Conservation (phyloP, 306 rosid genomes). For the Dalbergia cultrata region DNA sequence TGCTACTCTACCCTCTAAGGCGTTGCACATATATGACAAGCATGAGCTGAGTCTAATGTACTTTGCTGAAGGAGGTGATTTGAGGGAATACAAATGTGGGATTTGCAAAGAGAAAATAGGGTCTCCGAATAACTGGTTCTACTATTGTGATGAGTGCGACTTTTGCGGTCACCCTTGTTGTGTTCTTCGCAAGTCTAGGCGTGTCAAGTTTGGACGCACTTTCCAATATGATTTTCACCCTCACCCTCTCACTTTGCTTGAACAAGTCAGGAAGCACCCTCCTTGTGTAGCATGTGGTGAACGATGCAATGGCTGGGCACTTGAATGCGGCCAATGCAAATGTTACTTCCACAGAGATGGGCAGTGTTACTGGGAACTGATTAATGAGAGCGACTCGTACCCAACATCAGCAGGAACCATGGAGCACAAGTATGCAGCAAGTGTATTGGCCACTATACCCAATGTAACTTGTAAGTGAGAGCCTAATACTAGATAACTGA, state of each 20-base stretch:
- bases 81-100: slow-evolving; percentile 21
- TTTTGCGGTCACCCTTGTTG: background rate
- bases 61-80: slow-evolving; percentile 12
- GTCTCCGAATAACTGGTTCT: slow-evolving; percentile 24
- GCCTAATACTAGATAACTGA: background rate
- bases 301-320: background rate
- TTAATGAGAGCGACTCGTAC: background rate
- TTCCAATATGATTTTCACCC: slow-evolving; percentile 8
- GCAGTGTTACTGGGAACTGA: slow-evolving; percentile 4
- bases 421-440: slow-evolving; percentile 5
- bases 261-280: background rate
- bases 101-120: slow-evolving; percentile 33
- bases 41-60: slow-evolving; percentile 34
- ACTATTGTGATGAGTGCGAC: slow-evolving; percentile 39
- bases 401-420: background rate
- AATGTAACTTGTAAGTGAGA: background rate
- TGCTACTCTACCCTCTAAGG: slow-evolving; percentile 31
- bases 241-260: slow-evolving; percentile 8
- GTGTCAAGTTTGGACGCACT: slow-evolving; percentile 27
- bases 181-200: background rate
- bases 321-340: slow-evolving; percentile 22
- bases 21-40: slow-evolving; percentile 36
- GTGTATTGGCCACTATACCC: background rate
- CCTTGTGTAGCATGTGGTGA: slow-evolving; percentile 1
- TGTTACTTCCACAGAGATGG: slow-evolving; percentile 22